A percentile compares a stretch with the other conserved stretches of the same genome.
Evolutionary conservation across 2,329 filamentous ascomycete species (phyloP).

Genomic region (Claviceps capensis): DNA sequence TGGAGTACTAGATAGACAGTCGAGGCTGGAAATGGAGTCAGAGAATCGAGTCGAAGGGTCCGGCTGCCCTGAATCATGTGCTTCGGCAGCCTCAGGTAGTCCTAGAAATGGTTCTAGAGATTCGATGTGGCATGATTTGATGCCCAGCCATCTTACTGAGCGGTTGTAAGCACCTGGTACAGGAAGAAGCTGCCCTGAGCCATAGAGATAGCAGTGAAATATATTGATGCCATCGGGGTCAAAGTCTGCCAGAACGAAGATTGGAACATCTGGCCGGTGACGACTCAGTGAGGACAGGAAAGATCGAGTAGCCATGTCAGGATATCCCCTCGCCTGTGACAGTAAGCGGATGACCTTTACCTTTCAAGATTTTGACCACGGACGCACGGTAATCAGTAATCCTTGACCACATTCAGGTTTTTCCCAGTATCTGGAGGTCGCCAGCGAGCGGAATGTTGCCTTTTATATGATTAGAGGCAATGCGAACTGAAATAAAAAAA

Average conservation of each 20-base stretch:
- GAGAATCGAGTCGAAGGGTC: not conserved
- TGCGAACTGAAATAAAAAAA: not conserved
- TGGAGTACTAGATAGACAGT: conserved; percentile 16
- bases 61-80: not conserved
- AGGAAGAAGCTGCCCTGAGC: conserved; percentile 48
- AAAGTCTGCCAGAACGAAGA: conserved; percentile 56
- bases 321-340: conserved; percentile 64
- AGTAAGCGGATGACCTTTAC: not conserved
- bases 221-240: conserved; percentile 69
- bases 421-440: conserved; percentile 41
- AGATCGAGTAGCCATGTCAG: conserved; percentile 55
- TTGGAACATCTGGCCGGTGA: conserved; percentile 34
- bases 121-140: conserved; percentile 30
- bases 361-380: not conserved
- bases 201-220: conserved; percentile 57
- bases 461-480: conserved; percentile 16
- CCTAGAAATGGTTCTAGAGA: conserved; percentile 2
- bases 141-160: conserved; percentile 51
- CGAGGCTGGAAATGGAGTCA: conserved; percentile 13
- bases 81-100: too few relatives aligned
- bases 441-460: conserved; percentile 63
- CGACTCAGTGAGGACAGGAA: conserved; percentile 44
- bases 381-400: conserved; percentile 51
- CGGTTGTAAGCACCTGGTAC: conserved; percentile 39
- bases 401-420: conserved; percentile 37